Base-by-base conservation (phyloP, 192 early-diverging fungal species). In the Funneliformis mosseae region DNA sequence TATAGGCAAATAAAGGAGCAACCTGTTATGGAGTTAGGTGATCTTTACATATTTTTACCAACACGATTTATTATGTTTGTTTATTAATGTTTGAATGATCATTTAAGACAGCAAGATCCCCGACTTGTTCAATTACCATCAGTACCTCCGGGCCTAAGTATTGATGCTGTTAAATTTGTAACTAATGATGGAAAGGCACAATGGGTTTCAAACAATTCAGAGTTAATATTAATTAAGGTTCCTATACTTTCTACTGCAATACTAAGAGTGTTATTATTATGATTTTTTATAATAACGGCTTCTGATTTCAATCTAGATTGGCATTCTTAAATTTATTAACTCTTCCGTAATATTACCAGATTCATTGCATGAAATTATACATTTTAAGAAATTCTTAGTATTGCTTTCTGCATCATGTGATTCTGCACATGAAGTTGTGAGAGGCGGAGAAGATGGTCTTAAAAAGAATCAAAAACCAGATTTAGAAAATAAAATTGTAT, bases 391-490 rank as follows among this genome's bases (percentile, higher is more conserved):
- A 50, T 94, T 91, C 66, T 74, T 85, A 3, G 80, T 94, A 6
- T 88, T 90, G 23, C 80, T 94, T 14, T 85, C 84, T 4, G 93
- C 89, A 16, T 82, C 90, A 0, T 88, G 89, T 68, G 96, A 97
- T 86, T 75, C 93, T 0, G 92, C 92, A 78, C 88, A 94, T 80
- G 89, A 94, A 60, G 84, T 90, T 4, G 85, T 92, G 0, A 84
- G 87, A 16, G 89, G 91, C 8, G 93, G 94, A 42, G 95, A 98
- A 74, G 94, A 96, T 80, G 94, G 92, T 16, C 39, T 96, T 39
- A 94, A 93, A 86, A 85, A 92, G 62, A 83, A 92, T 61, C 85
- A 85, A 6, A 90, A 91, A 43, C 89, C 93, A 5, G 88, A 96
- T 81, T 83, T 92, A 43, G 96, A 98, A 55, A 87, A 94, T 45